Evolutionary conservation across 148 eudicot genomes (phyloP), one percentile per base, ranked within the genome.

Genomic region (Chenopodium album): DNA sequence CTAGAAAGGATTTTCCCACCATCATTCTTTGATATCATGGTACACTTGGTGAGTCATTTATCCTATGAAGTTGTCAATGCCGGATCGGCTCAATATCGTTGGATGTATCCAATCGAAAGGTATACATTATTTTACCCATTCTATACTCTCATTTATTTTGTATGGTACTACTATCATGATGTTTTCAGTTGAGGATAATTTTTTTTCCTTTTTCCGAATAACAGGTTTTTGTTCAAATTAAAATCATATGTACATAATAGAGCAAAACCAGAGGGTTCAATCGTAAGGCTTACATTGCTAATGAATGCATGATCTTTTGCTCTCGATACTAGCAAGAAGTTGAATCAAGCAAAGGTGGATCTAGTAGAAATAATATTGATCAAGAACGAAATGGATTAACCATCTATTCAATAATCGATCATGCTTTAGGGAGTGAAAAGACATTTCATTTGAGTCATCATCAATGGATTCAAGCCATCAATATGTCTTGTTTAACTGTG

Each of bases 401-500:
- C 19, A 29, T 75, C 34, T 75, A 54, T 22, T 75, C 78, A 1
- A 26, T 4, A 11, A 7, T 23, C 2, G 12, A 46, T 9, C n/a
- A 75, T 75, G 12, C 6, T 4, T 37, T 70, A 34, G 73, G 65
- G 1, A 2, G 34, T 52, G n/a, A 75, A 54, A 66, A 54, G 32
- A 29, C 1, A 12, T 8, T 28, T 4, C 34, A 75, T 13, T 28
- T 54, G 4, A 19, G 32, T 54, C 44, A 75, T 50, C 37, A 52
- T 1, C 34, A 28, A 54, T 16, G n/a, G 44, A 54, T 9, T 1
- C 77, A 54, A 54, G 63, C 16, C 65, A 54, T 28, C 2, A 29
- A 12, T 75, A 54, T 75, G 44, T 75, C 8, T 3, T 75, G 2
- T 75, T 52, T 20, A 75, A 75, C 16, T 75, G 78, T 16, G 65